Evolutionary conservation across 352 stramenopile species (phyloP).

Genomic region (Lagenidium giganteum): DNA sequence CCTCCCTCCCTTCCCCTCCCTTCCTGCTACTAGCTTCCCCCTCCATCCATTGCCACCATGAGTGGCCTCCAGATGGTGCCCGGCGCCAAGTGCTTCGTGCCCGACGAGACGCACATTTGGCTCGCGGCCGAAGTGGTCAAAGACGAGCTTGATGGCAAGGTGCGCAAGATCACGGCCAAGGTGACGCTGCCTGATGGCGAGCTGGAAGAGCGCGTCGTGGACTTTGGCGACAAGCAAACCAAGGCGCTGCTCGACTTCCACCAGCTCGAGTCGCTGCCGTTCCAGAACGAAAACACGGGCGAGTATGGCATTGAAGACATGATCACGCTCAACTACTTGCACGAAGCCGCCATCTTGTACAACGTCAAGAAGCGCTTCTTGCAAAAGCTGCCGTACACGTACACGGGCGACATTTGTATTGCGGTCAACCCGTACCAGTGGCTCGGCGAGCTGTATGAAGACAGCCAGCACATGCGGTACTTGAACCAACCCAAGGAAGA

Average conservation of each 20-base stretch:
- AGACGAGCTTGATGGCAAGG: slow-evolving; percentile 44
- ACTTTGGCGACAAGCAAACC: slow-evolving; percentile 70
- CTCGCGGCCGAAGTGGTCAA: slow-evolving; percentile 53
- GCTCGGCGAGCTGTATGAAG: slow-evolving; percentile 81
- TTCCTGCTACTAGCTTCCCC: too few species aligned
- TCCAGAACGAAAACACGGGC: slow-evolving; percentile 71
- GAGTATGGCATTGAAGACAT: slow-evolving; percentile 76
- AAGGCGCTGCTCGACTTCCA: slow-evolving; percentile 53
- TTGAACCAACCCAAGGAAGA: slow-evolving; percentile 50
- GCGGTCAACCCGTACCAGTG: slow-evolving; percentile 96
- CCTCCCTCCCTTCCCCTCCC: too few species aligned
- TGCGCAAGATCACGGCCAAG: slow-evolving; percentile 43
- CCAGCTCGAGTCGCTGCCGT: slow-evolving; percentile 68
- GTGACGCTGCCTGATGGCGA: slow-evolving; percentile 13
- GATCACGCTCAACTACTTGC: slow-evolving; percentile 85
- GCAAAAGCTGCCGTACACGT: slow-evolving; percentile 91
- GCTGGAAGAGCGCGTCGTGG: slow-evolving; percentile 49
- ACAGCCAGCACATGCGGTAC: slow-evolving; percentile 67
- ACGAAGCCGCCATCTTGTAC: slow-evolving; percentile 89
- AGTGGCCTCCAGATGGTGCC: slow-evolving; percentile 30
- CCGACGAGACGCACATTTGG: slow-evolving; percentile 73
- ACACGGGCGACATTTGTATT: slow-evolving; percentile 96
- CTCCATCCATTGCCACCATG: too few species aligned
- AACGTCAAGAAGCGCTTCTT: slow-evolving; percentile 88
- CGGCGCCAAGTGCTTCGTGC: slow-evolving; percentile 79